phyloP scores from a whole-genome alignment of 768 basidiomycete species.

The Sporobolomyces phaffii region DNA sequence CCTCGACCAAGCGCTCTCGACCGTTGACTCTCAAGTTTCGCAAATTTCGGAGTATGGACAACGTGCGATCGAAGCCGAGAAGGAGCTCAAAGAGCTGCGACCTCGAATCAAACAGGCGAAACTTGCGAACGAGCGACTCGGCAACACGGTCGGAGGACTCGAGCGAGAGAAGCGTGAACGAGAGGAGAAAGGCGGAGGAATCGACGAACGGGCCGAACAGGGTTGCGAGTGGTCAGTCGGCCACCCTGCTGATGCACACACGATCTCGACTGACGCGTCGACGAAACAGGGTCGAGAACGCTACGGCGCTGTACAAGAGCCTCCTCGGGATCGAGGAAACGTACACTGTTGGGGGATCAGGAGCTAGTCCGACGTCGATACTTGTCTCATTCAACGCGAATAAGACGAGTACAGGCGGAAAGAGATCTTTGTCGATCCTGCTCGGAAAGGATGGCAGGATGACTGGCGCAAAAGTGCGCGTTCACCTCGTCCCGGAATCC shows the following conservation, averaged over 20 bases:
- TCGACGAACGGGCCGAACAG: slow-evolving; percentile 34
- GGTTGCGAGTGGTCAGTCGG: slow-evolving; percentile 32
- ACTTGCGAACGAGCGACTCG: slow-evolving; percentile 16
- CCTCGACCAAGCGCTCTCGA: slow-evolving; percentile 5
- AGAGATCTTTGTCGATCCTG: background rate
- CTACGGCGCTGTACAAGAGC: slow-evolving; percentile 27
- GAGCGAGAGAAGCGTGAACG: slow-evolving; percentile 31
- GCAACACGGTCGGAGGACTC: slow-evolving; percentile 22
- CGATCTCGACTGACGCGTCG: fast-evolving
- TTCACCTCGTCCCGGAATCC: background rate
- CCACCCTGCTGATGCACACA: background rate
- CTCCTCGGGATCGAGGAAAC: slow-evolving; percentile 28
- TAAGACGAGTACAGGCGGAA: background rate
- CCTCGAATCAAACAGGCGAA: slow-evolving; percentile 27
- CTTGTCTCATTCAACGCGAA: background rate
- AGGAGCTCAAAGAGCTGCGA: slow-evolving; percentile 18
- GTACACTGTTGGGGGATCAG: slow-evolving; percentile 5
- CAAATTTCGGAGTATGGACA: slow-evolving; percentile 21
- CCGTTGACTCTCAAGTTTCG: slow-evolving; percentile 14
- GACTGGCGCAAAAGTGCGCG: slow-evolving; percentile 22
- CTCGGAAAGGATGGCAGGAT: slow-evolving; percentile 3
- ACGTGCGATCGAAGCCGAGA: slow-evolving; percentile 14
- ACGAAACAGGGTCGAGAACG: slow-evolving; percentile 34
- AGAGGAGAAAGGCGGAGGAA: slow-evolving; percentile 24
- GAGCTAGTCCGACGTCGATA: background rate